Conservation (phyloP, 352 stramenopile species). For the Globisporangium barbulae region DNA sequence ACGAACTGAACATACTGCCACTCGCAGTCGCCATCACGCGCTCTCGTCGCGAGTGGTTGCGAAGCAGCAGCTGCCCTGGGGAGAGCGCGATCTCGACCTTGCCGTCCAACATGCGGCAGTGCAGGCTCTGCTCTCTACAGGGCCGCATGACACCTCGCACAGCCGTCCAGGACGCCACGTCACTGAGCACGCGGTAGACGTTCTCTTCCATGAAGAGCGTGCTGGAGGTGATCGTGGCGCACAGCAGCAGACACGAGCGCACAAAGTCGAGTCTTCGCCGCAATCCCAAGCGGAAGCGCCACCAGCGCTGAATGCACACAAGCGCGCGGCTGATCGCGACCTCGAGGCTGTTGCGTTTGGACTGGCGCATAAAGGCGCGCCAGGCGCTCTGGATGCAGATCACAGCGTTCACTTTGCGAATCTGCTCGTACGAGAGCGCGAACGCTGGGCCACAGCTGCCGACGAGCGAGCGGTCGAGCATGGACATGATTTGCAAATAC, state of each 20-base stretch:
- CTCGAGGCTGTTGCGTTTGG: slow-evolving; percentile 43
- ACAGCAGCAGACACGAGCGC: slow-evolving; percentile 41
- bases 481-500: slow-evolving; percentile 60
- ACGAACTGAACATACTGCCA: neutral
- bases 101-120: slow-evolving; percentile 38
- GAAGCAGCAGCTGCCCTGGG: slow-evolving; percentile 38
- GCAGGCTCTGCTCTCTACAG: slow-evolving; percentile 50
- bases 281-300: slow-evolving; percentile 47
- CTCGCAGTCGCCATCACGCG: neutral
- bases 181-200: slow-evolving; percentile 40
- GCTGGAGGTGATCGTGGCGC: slow-evolving; percentile 48
- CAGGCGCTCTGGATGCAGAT: slow-evolving; percentile 55
- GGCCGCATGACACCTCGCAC: slow-evolving; percentile 26
- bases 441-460: slow-evolving; percentile 28
- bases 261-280: slow-evolving; percentile 48
- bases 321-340: slow-evolving; percentile 48
- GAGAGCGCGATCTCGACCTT: slow-evolving; percentile 45
- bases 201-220: slow-evolving; percentile 71
- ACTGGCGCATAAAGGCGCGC: slow-evolving; percentile 37
- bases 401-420: slow-evolving; percentile 36
- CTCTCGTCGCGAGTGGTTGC: slow-evolving; percentile 9
- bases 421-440: slow-evolving; percentile 54
- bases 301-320: slow-evolving; percentile 71
- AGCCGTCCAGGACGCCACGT: slow-evolving; percentile 27
- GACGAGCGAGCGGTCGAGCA: slow-evolving; percentile 23